phyloP scores from a whole-genome alignment of 2,329 filamentous ascomycete species.

The Ilyonectria destructans region DNA sequence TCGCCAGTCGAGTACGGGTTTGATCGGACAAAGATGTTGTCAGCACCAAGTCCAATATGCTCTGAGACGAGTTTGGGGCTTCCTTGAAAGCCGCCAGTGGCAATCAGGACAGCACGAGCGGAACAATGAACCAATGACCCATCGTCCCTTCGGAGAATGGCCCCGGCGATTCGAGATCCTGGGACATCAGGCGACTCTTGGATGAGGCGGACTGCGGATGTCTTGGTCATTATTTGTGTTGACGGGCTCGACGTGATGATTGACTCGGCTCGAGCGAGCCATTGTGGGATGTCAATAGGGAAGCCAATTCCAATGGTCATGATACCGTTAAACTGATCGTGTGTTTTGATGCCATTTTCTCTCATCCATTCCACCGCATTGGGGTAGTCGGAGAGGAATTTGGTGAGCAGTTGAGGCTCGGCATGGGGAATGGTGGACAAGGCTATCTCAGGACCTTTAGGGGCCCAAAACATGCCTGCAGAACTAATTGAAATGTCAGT shows the following conservation, averaged over 20 bases:
- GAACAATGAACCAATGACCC: slow-evolving; percentile 23
- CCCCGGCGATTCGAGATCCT: slow-evolving; percentile 25
- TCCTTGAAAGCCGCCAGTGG: slow-evolving; percentile 36
- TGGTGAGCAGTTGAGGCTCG: slow-evolving; percentile 26
- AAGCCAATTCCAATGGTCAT: slow-evolving; percentile 38
- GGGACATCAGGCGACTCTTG: slow-evolving; percentile 9
- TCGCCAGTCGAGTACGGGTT: slow-evolving; percentile 35
- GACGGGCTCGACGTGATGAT: slow-evolving; percentile 23
- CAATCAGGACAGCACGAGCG: slow-evolving; percentile 32
- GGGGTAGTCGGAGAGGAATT: slow-evolving; percentile 33
- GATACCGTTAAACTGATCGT: slow-evolving; percentile 35
- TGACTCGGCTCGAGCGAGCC: slow-evolving; percentile 32
- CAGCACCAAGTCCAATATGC: slow-evolving; percentile 29
- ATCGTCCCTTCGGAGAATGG: slow-evolving; percentile 18
- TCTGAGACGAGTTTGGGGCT: slow-evolving; percentile 28
- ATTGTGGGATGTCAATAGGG: slow-evolving; percentile 34
- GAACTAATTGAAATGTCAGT: slow-evolving; percentile 10
- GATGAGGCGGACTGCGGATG: slow-evolving; percentile 24
- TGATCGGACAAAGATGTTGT: slow-evolving; percentile 35
- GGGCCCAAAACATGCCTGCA: slow-evolving; percentile 38
- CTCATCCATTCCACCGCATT: slow-evolving; percentile 33
- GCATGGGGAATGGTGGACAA: slow-evolving; percentile 28
- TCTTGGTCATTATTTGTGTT: slow-evolving; percentile 17
- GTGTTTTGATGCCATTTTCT: slow-evolving; percentile 29
- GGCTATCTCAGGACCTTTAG: slow-evolving; percentile 16